These are phyloP conservation scores for Colletotrichum plurivorum DNA, from an alignment of 2,329 filamentous ascomycete species.

Conservation along the genomic window DNA sequence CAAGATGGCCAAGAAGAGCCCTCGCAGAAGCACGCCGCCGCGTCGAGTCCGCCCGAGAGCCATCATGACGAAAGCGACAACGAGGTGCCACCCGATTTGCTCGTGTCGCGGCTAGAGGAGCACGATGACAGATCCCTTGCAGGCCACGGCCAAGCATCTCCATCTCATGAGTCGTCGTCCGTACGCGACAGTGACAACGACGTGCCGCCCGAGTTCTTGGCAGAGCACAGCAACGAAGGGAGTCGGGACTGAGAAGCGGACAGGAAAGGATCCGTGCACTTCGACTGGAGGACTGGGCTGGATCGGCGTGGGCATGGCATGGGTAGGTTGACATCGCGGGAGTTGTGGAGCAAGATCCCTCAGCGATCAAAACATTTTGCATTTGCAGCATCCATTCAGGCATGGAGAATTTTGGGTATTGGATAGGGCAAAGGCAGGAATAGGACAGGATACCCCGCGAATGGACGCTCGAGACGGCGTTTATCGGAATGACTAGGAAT, in stretches of 20 bases:
- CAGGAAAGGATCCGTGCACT: neutral
- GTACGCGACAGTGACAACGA: constrained; percentile 61
- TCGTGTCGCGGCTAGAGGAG: constrained; percentile 52
- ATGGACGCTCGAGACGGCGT: constrained; percentile 12
- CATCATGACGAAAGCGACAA: constrained; percentile 54
- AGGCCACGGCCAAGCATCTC: constrained; percentile 24
- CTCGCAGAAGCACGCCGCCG: neutral
- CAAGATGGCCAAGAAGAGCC: constrained; percentile 7
- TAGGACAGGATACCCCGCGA: constrained; percentile 35
- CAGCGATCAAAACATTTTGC: neutral
- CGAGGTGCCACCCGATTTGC: constrained; percentile 58
- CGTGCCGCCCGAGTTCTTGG: constrained; percentile 66
- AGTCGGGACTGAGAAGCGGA: constrained; percentile 21
- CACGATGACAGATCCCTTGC: constrained; percentile 43
- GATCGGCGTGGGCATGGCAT: neutral
- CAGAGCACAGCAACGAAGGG: constrained; percentile 53
- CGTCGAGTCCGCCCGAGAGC: constrained; percentile 1
- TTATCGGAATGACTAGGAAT: constrained; percentile 18
- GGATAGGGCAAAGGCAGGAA: neutral
- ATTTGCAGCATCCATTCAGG: neutral
- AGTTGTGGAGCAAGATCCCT: constrained; percentile 4
- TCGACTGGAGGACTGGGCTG: constrained; percentile 4
- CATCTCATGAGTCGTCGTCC: constrained; percentile 8
- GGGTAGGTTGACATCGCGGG: neutral
- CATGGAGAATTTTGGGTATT: neutral